phyloP scores from a whole-genome alignment of 495 filamentous ascomycete genomes.

The Penicillium ochrochloron region DNA sequence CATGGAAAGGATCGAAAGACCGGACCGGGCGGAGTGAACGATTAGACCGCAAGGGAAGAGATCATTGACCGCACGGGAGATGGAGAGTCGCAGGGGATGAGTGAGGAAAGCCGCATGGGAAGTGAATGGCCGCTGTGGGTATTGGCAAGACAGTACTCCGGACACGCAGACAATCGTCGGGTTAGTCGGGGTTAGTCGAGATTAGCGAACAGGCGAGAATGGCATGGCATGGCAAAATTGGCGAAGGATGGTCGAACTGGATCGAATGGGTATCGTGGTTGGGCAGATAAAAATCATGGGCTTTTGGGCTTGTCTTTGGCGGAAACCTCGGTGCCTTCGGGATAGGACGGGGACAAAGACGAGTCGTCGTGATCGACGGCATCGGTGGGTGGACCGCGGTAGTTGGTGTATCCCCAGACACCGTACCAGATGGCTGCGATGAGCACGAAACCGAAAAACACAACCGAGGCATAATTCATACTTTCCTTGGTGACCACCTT shows the following conservation, averaged over 20 bases:
- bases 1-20: background rate
- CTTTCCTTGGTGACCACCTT: constrained; percentile 38
- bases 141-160: background rate
- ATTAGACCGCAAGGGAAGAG: constrained; percentile 1
- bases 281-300: background rate
- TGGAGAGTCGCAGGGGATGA: background rate
- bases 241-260: background rate
- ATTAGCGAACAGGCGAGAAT: background rate
- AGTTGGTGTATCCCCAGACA: constrained; percentile 56
- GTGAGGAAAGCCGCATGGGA: background rate
- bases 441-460: constrained; percentile 59
- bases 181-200: background rate
- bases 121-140: background rate
- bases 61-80: constrained; percentile 5
- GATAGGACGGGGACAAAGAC: constrained; percentile 13
- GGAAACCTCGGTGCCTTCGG: constrained; percentile 22
- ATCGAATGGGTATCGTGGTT: background rate
- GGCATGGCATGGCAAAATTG: background rate
- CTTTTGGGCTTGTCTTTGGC: constrained; percentile 13
- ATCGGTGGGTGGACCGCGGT: constrained; percentile 36
- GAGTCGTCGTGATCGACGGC: constrained; percentile 23
- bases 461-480: constrained; percentile 62
- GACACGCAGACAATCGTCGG: background rate
- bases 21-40: background rate
- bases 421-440: constrained; percentile 64